Base-by-base conservation (phyloP, 345 rosid genomes). In the Abelmoschus esculentus region DNA sequence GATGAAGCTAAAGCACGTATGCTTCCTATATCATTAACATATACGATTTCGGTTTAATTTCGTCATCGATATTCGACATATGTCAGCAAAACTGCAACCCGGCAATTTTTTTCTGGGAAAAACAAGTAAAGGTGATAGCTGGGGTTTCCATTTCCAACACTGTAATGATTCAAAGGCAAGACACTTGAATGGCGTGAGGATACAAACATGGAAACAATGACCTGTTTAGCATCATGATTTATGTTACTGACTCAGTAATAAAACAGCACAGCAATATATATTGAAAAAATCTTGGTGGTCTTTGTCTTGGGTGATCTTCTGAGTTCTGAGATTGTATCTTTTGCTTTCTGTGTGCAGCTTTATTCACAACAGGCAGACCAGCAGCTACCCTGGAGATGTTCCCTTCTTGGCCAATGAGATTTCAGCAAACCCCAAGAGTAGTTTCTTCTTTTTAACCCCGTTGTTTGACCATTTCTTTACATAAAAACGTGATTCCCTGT, bases 351-450 rank as follows among this genome's bases (percentile, higher is more conserved):
- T 65, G 76, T 79, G 83, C 99, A 91, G 97, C 90, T 87, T 88
- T 88, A 72, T 85, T 83, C 71, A 72, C 89, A 74, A 78, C 77
- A 75, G 87, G 85, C 72, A 86, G 87, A 80, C 96, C 95, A 77
- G 90, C 96, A 79, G 93, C 99, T 68, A 88, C 99, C 78, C 92
- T 91, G 89, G 99, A 95, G 78, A 91, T 95, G 93, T 95, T 91
- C 86, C 99, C 99, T 82, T 87, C 99, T 58, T 90, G 98, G 98
- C 97, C 99, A 86, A 91, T 95, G 63, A 95, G 96, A 86, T 86
- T 86, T 84, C 96, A 91, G 73, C 96, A 88, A 62, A 95, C 90
- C 82, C 91, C 88, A 73, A 84, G 85, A 85, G 93, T 90, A 80
- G 80, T 84, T 78, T 80, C 81, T 70, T 26, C 17, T 8, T 78